A percentile compares a stretch with the other conserved stretches of the same genome.
Evolutionary conservation across 306 rosid species (phyloP).

Genomic region (Oxytropis ochrocephala): DNA sequence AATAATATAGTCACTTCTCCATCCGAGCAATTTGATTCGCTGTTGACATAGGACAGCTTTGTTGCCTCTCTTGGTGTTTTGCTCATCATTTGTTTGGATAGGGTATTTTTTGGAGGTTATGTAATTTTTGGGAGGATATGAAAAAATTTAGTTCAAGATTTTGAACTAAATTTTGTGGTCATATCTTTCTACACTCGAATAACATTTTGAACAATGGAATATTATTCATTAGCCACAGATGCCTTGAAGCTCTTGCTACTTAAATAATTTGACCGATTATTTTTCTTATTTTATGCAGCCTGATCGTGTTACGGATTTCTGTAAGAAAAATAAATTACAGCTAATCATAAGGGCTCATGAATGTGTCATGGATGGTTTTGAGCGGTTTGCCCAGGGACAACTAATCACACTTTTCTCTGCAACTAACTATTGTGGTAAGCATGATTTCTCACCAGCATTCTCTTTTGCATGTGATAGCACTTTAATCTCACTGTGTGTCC

Average conservation of each 20-base stretch:
- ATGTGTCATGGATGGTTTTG: slow-evolving; percentile 99
- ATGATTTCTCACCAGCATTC: background rate
- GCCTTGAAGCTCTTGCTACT: background rate
- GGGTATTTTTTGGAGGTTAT: too few species aligned
- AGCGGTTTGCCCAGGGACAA: slow-evolving; percentile 99
- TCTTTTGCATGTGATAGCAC: slow-evolving; percentile 14
- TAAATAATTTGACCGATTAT: slow-evolving; percentile 3
- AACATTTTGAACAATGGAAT: background rate
- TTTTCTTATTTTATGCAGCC: slow-evolving; percentile 62
- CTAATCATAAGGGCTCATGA: slow-evolving; percentile 97
- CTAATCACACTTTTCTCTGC: slow-evolving; percentile 97
- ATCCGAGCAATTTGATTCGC: background rate
- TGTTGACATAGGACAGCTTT: background rate
- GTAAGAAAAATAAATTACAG: slow-evolving; percentile 94
- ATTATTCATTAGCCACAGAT: background rate
- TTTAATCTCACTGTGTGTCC: too few species aligned
- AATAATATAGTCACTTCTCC: background rate
- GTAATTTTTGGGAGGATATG: too few species aligned
- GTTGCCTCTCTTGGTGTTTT: background rate
- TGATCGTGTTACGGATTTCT: slow-evolving; percentile 91
- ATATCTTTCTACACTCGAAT: background rate
- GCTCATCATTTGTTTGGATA: background rate
- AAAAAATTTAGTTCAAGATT: too few species aligned
- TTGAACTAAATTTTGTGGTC: too few species aligned
- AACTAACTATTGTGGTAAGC: slow-evolving; percentile 93